Evolutionary conservation across 805 yeast species (phyloP).

Genomic region (Nakazawaea laoshanensis): DNA sequence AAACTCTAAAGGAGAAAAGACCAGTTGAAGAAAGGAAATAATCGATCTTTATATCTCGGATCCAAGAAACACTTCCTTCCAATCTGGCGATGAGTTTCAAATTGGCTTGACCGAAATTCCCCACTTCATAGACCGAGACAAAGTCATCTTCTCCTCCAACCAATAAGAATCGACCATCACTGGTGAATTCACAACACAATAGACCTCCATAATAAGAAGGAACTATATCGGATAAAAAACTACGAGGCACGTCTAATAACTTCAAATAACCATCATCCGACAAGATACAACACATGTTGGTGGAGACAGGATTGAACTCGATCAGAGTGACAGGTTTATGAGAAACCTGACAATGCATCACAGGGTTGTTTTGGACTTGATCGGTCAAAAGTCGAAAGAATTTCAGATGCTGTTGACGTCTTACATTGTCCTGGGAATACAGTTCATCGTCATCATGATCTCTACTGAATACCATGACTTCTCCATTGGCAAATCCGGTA

Average conservation of each 20-base stretch:
- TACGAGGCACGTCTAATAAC: slow-evolving; percentile 40
- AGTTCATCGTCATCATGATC: slow-evolving; percentile 36
- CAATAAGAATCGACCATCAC: slow-evolving; percentile 36
- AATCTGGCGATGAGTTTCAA: slow-evolving; percentile 21
- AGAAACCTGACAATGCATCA: slow-evolving; percentile 59
- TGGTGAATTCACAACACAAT: slow-evolving; percentile 36
- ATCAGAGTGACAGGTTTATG: slow-evolving; percentile 47
- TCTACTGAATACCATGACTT: slow-evolving; percentile 41
- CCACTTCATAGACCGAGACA: slow-evolving; percentile 32
- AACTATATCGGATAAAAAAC: slow-evolving; percentile 39
- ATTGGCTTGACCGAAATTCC: slow-evolving; percentile 8
- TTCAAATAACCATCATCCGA: slow-evolving; percentile 60
- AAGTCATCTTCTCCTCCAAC: slow-evolving; percentile 52
- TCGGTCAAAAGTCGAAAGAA: slow-evolving; percentile 14
- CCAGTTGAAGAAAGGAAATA: slow-evolving; percentile 20
- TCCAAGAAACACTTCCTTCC: slow-evolving; percentile 47
- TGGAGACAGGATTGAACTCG: slow-evolving; percentile 30
- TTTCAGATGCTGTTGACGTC: slow-evolving; percentile 26
- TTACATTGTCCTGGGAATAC: slow-evolving; percentile 17
- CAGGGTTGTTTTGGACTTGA: slow-evolving; percentile 25
- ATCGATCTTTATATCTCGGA: slow-evolving; percentile 36
- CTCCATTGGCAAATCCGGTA: slow-evolving; percentile 60
- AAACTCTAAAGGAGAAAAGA: slow-evolving; percentile 35
- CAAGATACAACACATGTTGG: slow-evolving; percentile 38
- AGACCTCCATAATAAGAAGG: slow-evolving; percentile 65